Conservation (phyloP, 225 moss, liverwort and hornwort species). For the Antitrichia curtipendula region DNA sequence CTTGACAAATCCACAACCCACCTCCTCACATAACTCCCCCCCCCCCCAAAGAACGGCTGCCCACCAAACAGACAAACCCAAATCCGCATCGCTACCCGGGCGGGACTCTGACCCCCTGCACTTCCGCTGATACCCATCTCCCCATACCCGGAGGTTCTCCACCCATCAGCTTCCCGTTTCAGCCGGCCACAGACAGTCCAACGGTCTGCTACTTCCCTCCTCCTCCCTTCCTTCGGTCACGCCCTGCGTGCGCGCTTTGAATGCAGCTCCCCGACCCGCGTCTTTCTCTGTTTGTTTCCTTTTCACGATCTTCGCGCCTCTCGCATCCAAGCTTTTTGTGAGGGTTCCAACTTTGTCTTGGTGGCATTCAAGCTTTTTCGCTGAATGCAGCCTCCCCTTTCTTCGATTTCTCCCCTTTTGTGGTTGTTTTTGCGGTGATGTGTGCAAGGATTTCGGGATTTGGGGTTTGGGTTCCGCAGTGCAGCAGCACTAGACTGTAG, state of each 20-base stretch:
- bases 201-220: slow-evolving; percentile 3
- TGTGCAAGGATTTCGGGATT: not conserved
- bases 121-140: not conserved
- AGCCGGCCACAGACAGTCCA: slow-evolving; percentile 6
- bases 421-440: not conserved
- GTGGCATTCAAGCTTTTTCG: not conserved
- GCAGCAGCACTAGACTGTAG: not conserved
- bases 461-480: not conserved
- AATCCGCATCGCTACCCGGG: not conserved
- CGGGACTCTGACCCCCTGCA: not conserved
- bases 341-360: not conserved
- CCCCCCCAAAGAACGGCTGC: not conserved
- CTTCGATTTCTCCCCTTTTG: not conserved
- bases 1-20: fast-evolving
- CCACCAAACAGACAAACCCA: not conserved
- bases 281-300: not conserved
- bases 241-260: not conserved
- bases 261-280: not conserved
- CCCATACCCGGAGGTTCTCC: not conserved
- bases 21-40: fast-evolving
- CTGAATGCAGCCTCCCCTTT: not conserved
- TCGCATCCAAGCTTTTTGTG: not conserved
- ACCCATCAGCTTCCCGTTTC: not conserved
- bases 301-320: not conserved
- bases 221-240: not conserved